Percentiles rank a stretch among this genome's conserved stretches.
Conservation (phyloP, 179 eudicot species). For the Vitellaria paradoxa region DNA sequence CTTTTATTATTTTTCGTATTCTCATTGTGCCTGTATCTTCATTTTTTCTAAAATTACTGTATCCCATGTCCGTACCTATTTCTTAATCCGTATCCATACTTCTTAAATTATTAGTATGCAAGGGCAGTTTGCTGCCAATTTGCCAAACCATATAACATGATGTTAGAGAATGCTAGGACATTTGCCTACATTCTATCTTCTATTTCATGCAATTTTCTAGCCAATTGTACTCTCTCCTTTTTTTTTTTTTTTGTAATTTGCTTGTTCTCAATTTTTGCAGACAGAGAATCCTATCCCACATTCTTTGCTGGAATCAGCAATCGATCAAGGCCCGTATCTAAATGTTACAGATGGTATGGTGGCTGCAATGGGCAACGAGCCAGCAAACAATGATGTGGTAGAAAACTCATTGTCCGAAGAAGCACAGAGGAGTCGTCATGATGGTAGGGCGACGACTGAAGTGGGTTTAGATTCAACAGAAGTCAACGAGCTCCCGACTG, state of each 20-base stretch:
- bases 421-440: constrained; percentile 12
- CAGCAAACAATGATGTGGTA: constrained; percentile 21
- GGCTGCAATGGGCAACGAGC: constrained; percentile 56
- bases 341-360: constrained; percentile 75
- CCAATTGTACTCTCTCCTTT: not conserved
- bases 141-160: not conserved
- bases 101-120: no score
- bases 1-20: no score
- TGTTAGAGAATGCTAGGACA: not conserved
- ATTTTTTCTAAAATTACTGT: no score
- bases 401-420: constrained; percentile 22
- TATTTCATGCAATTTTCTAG: not conserved
- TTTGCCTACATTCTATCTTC: not conserved
- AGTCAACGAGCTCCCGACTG: constrained; percentile 22
- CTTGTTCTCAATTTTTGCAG: constrained; percentile 17
- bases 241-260: not conserved
- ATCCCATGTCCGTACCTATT: no score
- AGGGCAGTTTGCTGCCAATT: not conserved
- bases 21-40: no score
- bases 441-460: constrained; percentile 14
- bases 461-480: constrained; percentile 14
- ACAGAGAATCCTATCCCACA: constrained; percentile 24
- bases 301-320: constrained; percentile 43
- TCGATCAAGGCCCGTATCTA: constrained; percentile 74
- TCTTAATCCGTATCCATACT: no score